These are phyloP conservation scores for Phoma sp. DNA, from an alignment of 2,329 filamentous ascomycete genomes.

Conservation along the genomic window DNA sequence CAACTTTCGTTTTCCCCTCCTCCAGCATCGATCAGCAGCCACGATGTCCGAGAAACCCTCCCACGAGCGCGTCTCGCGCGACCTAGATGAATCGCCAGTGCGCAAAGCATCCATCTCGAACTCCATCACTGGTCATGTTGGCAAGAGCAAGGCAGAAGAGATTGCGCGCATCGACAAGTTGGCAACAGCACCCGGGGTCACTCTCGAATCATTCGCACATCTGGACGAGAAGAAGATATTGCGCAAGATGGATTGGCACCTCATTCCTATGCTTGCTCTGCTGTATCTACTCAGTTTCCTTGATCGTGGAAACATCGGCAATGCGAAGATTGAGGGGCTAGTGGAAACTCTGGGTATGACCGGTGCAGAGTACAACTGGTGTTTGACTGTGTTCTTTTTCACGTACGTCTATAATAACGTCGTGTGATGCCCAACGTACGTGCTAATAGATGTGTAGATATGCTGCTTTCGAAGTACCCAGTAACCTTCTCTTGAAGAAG, in stretches of 20 bases:
- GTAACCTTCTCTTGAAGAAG: conserved; percentile 67
- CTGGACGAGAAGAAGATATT: conserved; percentile 51
- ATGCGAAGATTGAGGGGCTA: conserved; percentile 52
- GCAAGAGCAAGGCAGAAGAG: conserved; percentile 24
- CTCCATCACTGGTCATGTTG: conserved; percentile 13
- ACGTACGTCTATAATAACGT: conserved; percentile 41
- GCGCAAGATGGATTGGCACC: conserved; percentile 51
- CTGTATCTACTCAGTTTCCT: conserved; percentile 50
- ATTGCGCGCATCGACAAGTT: conserved; percentile 34
- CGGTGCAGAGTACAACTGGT: conserved; percentile 69
- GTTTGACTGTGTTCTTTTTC: conserved; percentile 71
- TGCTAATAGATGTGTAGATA: conserved; percentile 5
- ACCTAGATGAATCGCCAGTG: conserved; percentile 4
- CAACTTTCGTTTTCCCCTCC: background rate
- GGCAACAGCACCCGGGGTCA: conserved; percentile 35
- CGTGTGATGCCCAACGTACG: too few species aligned
- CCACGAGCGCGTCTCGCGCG: conserved; percentile 14
- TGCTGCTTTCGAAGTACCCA: conserved; percentile 59
- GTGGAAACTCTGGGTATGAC: conserved; percentile 38
- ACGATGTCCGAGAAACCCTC: conserved; percentile 14
- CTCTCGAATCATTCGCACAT: conserved; percentile 43
- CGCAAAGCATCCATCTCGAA: conserved; percentile 6
- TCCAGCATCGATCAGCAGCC: background rate
- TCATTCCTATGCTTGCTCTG: conserved; percentile 50
- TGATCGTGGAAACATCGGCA: conserved; percentile 50